phyloP scores from a whole-genome alignment of 106 monocot species.

The Phalaenopsis equestris region DNA sequence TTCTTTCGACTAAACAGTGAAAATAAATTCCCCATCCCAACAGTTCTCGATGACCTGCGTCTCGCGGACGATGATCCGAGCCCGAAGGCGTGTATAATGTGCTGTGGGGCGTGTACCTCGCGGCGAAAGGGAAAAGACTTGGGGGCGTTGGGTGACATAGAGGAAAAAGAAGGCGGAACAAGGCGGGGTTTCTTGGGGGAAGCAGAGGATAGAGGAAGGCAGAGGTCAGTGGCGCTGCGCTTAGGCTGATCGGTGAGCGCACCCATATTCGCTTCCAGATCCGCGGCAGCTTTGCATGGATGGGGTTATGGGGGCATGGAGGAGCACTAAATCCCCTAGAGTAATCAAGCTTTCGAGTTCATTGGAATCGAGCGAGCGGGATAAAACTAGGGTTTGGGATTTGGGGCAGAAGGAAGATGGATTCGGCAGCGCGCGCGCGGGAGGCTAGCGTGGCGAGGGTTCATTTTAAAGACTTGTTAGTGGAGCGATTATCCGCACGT shows the following conservation, averaged over 20 bases:
- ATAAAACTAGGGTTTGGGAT: not conserved
- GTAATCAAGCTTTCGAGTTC: not conserved
- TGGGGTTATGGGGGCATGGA: no score
- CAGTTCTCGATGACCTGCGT: not conserved
- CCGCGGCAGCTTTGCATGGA: not conserved
- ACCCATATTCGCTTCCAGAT: constrained; percentile 41
- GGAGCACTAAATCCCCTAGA: not conserved
- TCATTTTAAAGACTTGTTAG: not conserved
- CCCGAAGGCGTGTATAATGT: constrained; percentile 49
- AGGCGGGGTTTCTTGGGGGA: not conserved
- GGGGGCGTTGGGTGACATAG: constrained; percentile 5
- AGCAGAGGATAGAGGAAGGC: constrained; percentile 2
- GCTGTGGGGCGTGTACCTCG: constrained; percentile 72
- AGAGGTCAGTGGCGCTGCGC: constrained; percentile 50
- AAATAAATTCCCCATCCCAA: constrained; percentile 18
- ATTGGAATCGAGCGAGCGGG: not conserved
- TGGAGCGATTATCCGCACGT: no score
- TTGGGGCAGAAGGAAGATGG: not conserved
- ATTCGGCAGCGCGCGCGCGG: not conserved
- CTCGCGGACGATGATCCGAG: constrained; percentile 25
- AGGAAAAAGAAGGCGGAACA: constrained; percentile 17
- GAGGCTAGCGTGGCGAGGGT: not conserved
- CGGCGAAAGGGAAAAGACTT: constrained; percentile 32
- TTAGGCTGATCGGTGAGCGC: constrained; percentile 83
- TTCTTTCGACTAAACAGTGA: constrained; percentile 3